Base-by-base conservation (phyloP, 2,329 filamentous ascomycete species). In the Alternaria tenuissima region DNA sequence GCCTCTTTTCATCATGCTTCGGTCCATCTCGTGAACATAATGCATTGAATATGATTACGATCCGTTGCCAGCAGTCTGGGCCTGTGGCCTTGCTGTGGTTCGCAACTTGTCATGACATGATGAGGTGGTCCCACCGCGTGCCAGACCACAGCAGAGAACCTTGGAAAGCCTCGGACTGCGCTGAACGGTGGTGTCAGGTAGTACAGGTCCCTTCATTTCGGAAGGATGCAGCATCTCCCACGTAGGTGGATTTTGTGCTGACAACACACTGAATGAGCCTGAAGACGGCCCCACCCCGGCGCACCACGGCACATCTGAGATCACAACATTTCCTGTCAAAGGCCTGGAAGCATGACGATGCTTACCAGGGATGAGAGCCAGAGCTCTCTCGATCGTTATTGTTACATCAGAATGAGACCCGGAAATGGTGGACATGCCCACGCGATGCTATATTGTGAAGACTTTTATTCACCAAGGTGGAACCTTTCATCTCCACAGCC, bases 201-300 rank as follows among this genome's bases (percentile, higher is more conserved):
- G 69, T 67, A 77, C 75, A 73, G 68, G 62, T 65, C 73, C 76
- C 74, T 77, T 76, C 73, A 78, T 78, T 78, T 78, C 75, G 75
- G 76, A 66, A 70, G 49, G 61, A 70, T 76, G 73, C 73, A 77
- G 70, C 68, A 76, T 78, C 72, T 68, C 67, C 74, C 76, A 72
- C 68, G 55, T 68, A 65, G 62, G 65, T 72, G 75, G 73, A 71
- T 69, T 68, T 64, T 68, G 61, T 67, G 73, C 72, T 75, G 73
- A 75, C 73, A 72, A 66, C 69, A 67, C 72, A 75, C 61, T 71
- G 65, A 75, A 75, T 75, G 70, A 78, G 76, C 74, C 73, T 76
- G 75, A 74, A 71, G 46, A 72, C 69, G 66, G 69, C 64, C 51
- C 60, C 63, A 67, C 61, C 68, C 70, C 64, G 63, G 71, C 66